These are phyloP conservation scores for Blastobotrys serpentis DNA, from an alignment of 1,139 yeast species.

Conservation along the genomic window DNA sequence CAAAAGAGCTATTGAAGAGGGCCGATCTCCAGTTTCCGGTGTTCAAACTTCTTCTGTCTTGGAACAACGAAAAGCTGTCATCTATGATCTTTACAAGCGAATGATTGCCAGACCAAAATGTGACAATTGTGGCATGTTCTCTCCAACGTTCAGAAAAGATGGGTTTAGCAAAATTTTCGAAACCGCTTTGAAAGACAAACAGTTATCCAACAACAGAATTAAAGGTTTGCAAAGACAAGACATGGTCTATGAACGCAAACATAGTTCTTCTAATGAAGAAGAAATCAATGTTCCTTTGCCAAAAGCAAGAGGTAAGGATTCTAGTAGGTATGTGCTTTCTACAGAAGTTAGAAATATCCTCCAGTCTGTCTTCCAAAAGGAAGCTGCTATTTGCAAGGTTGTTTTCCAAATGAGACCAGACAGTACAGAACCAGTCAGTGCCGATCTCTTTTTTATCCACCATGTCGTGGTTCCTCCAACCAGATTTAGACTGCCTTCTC, in stretches of 20 bases:
- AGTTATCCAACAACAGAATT: constrained; percentile 70
- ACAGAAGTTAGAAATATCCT: constrained; percentile 82
- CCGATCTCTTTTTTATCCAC: constrained; percentile 91
- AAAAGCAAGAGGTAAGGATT: constrained; percentile 51
- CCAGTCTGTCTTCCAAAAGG: constrained; percentile 70
- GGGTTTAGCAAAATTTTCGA: constrained; percentile 93
- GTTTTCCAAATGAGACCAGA: constrained; percentile 79
- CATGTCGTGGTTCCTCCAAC: constrained; percentile 94
- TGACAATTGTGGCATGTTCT: constrained; percentile 93
- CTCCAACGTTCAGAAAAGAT: constrained; percentile 92
- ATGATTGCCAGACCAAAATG: constrained; percentile 79
- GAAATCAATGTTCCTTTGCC: constrained; percentile 36
- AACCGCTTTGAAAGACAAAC: constrained; percentile 78
- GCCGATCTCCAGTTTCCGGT: constrained; percentile 66
- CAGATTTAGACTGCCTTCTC: constrained; percentile 93
- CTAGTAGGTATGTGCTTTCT: constrained; percentile 81
- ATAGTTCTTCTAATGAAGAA: constrained; percentile 27
- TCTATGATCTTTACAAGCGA: constrained; percentile 74
- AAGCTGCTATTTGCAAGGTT: constrained; percentile 42
- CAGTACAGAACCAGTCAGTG: constrained; percentile 50
- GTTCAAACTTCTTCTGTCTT: constrained; percentile 77
- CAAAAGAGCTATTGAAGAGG: constrained; percentile 73
- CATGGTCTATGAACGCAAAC: constrained; percentile 49
- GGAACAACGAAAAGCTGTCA: constrained; percentile 77
- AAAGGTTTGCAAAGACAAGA: constrained; percentile 76